These are phyloP conservation scores for Lasiosphaeria miniovina DNA, from an alignment of 495 filamentous ascomycete species.

Conservation along the genomic window DNA sequence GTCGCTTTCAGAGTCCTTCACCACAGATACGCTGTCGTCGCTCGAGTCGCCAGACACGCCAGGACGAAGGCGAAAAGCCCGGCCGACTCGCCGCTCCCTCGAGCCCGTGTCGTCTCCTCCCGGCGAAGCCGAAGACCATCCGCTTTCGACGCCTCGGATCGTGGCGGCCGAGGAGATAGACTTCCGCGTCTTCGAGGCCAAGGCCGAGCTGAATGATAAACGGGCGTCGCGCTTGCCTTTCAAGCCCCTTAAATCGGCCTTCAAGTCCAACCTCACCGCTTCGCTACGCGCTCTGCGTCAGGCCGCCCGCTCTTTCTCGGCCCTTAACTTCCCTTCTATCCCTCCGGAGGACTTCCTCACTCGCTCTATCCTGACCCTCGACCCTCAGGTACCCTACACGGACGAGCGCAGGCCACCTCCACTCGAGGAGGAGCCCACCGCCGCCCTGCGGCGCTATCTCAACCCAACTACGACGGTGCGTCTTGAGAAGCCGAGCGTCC, in stretches of 20 bases:
- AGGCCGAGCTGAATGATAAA: slow-evolving; percentile 31
- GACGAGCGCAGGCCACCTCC: slow-evolving; percentile 85
- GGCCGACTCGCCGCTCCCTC: slow-evolving; percentile 41
- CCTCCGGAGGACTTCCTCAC: slow-evolving; percentile 88
- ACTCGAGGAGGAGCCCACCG: slow-evolving; percentile 70
- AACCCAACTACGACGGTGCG: slow-evolving; percentile 74
- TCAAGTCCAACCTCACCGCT: slow-evolving; percentile 93
- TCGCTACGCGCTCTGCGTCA: slow-evolving; percentile 83
- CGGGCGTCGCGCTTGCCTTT: slow-evolving; percentile 31
- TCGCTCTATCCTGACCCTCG: slow-evolving; percentile 74
- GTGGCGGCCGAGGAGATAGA: slow-evolving; percentile 40
- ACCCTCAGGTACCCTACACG: slow-evolving; percentile 69
- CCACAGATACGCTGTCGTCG: slow-evolving; percentile 39
- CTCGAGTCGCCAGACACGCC: slow-evolving; percentile 40
- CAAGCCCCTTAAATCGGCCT: slow-evolving; percentile 51
- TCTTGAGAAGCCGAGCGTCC: slow-evolving; percentile 52
- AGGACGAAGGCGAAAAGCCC: slow-evolving; percentile 30
- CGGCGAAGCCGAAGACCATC: slow-evolving; percentile 41
- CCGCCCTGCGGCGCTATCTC: slow-evolving; percentile 85
- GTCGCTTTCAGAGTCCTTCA: slow-evolving; percentile 42
- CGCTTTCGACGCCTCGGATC: slow-evolving; percentile 38
- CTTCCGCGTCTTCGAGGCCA: slow-evolving; percentile 41
- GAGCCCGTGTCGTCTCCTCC: slow-evolving; percentile 44
- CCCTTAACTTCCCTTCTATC: slow-evolving; percentile 66
- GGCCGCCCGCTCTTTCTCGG: slow-evolving; percentile 80